A percentile compares a stretch with the other conserved stretches of the same genome.
Evolutionary conservation across 495 filamentous ascomycete genomes (phyloP).

Genomic region (Clohesyomyces aquaticus): DNA sequence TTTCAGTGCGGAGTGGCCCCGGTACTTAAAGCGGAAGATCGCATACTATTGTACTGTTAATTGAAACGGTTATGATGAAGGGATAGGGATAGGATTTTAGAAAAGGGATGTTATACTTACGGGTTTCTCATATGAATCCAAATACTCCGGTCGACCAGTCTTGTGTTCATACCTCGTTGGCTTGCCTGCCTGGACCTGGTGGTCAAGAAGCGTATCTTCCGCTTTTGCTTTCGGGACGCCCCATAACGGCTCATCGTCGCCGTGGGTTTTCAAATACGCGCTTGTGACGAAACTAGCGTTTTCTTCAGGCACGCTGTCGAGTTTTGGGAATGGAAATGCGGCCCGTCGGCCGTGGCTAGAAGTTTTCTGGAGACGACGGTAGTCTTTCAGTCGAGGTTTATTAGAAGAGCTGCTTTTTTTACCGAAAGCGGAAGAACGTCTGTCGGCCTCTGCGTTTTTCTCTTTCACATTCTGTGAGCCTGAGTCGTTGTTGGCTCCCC

Average conservation of each 20-base stretch:
- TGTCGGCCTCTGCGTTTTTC: neutral
- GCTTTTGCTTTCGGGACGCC: slow-evolving; percentile 9
- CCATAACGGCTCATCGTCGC: slow-evolving; percentile 26
- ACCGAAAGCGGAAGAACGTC: neutral
- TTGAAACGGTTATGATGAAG: neutral
- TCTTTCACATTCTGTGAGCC: neutral
- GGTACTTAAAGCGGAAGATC: slow-evolving; percentile 55
- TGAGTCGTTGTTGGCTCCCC: neutral
- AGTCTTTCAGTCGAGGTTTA: neutral
- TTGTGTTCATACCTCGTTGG: slow-evolving; percentile 48
- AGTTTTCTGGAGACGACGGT: neutral
- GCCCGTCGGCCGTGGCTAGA: neutral
- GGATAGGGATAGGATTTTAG: too few species aligned
- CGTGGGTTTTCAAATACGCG: neutral
- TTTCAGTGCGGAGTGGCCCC: slow-evolving; percentile 38
- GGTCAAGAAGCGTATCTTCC: slow-evolving; percentile 28
- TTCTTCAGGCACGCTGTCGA: slow-evolving; percentile 3
- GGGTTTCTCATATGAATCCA: slow-evolving; percentile 50
- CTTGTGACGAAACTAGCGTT: neutral
- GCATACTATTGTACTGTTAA: slow-evolving; percentile 52
- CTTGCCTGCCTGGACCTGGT: slow-evolving; percentile 48
- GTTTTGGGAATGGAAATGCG: neutral
- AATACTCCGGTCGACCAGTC: slow-evolving; percentile 46
- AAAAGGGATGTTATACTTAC: too few species aligned
- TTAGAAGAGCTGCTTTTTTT: neutral